These are phyloP conservation scores for Elymus sibiricus DNA, from an alignment of 176 grass and related monocot genomes.

Conservation along the genomic window DNA sequence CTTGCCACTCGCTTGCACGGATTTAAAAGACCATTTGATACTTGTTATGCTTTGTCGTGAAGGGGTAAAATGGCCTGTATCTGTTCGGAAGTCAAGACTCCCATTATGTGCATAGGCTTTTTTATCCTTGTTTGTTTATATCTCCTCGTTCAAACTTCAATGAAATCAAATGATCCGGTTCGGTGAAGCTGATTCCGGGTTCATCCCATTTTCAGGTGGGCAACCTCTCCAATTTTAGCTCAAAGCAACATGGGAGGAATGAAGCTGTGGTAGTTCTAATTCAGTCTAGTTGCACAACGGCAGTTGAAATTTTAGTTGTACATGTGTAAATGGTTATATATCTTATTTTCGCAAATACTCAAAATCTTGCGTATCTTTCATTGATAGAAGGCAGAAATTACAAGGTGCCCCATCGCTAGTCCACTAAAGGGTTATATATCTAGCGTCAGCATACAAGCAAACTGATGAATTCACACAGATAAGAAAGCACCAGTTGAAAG, in stretches of 20 bases:
- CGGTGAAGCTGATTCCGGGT: not conserved
- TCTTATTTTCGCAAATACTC: too few species aligned
- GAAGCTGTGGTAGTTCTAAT: not conserved
- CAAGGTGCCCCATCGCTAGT: too few species aligned
- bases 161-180: not conserved
- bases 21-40: not conserved
- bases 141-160: not conserved
- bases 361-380: too few species aligned
- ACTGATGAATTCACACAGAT: not conserved
- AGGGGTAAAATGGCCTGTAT: not conserved
- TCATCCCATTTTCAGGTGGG: constrained; percentile 3
- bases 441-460: too few species aligned
- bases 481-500: not conserved
- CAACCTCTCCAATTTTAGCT: constrained; percentile 20
- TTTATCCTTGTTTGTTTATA: not conserved
- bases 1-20: not conserved
- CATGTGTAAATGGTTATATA: not conserved
- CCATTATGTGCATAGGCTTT: not conserved
- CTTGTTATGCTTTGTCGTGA: not conserved
- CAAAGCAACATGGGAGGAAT: not conserved
- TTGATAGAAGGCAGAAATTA: too few species aligned
- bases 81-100: not conserved
- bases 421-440: too few species aligned
- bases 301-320: not conserved
- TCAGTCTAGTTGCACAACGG: not conserved